These are phyloP conservation scores for Babesia gibsoni DNA, from an alignment of 169 alveolate species.

Conservation along the genomic window DNA sequence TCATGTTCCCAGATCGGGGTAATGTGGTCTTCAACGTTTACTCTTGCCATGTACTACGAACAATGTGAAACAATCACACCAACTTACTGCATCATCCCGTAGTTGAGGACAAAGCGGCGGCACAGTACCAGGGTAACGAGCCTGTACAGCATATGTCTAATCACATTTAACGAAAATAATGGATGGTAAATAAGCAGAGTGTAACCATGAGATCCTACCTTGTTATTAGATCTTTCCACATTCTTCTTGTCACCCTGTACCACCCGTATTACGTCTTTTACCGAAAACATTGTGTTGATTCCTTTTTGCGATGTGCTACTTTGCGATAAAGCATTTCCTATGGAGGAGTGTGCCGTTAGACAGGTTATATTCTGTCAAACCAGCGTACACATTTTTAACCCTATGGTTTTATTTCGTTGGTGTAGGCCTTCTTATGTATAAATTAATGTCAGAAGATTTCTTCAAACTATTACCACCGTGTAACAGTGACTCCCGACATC, in stretches of 20 bases:
- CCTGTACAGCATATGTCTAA: background rate
- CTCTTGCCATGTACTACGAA: slow-evolving; percentile 48
- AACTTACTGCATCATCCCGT: slow-evolving; percentile 39
- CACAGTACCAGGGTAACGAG: slow-evolving; percentile 19
- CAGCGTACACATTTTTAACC: no score
- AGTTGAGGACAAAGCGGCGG: slow-evolving; percentile 36
- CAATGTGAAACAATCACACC: background rate
- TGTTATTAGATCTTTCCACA: background rate
- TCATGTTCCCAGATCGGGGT: slow-evolving; percentile 47
- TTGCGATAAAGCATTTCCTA: no score
- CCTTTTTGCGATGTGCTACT: no score
- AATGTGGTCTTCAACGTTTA: slow-evolving; percentile 50
- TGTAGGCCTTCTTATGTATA: no score
- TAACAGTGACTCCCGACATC: no score
- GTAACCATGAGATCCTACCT: background rate
- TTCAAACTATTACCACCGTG: no score
- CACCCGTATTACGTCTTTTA: background rate
- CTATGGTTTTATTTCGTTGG: no score
- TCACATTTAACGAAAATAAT: background rate
- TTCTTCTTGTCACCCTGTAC: background rate
- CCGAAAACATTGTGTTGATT: background rate
- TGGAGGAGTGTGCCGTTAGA: no score
- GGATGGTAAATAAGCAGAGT: background rate
- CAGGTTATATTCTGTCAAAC: no score
- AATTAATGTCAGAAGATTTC: no score